Base-by-base conservation (phyloP, 305 asterid species). In the Fraxinus sp. region DNA sequence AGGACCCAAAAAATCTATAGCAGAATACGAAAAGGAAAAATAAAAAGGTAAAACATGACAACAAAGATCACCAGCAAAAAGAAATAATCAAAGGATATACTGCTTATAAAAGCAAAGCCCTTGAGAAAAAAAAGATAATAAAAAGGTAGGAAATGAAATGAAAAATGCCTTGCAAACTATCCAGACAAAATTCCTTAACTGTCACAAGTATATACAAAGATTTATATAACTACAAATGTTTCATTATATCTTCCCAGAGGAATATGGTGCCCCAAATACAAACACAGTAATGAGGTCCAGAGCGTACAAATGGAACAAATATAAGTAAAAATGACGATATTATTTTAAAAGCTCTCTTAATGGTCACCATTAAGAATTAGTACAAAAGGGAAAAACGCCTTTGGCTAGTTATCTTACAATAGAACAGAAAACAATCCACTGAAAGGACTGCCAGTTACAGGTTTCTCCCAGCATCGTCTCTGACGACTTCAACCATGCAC, bases 371-470 rank as follows among this genome's bases (percentile, higher is more conserved):
- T 86, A 89, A 89, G 87, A 89, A 91, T 85, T 79, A 89, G 92
- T 94, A 93, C 97, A 87, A 86, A 85, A 89, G 89, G 84, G 90
- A 85, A 91, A 89, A 88, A 87, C 89, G 84, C 97, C 98, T 88
- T 90, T 87, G 89, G 93, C 91, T 85, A 90, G 94, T 95, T 93
- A 88, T 90, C 99, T 95, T 95, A 95, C 99, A 90, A 93, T 90
- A 92, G 97, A 94, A 91, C 93, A 89, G 98, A 93, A 92, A 93
- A 95, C 90, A 94, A 87, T 92, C 97, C 97, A 93, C 87, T 89
- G 98, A 91, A 91, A 90, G 97, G 89, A 92, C 90, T 90, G 94
- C 98, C 91, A 87, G 94, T 87, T 81, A 87, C 90, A 91, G 87
- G 93, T 88, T 86, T 88, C 86, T 88, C 90, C 88, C 88, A 86